phyloP scores from a whole-genome alignment of 139 green algal genomes.

The Chlorella sp. region DNA sequence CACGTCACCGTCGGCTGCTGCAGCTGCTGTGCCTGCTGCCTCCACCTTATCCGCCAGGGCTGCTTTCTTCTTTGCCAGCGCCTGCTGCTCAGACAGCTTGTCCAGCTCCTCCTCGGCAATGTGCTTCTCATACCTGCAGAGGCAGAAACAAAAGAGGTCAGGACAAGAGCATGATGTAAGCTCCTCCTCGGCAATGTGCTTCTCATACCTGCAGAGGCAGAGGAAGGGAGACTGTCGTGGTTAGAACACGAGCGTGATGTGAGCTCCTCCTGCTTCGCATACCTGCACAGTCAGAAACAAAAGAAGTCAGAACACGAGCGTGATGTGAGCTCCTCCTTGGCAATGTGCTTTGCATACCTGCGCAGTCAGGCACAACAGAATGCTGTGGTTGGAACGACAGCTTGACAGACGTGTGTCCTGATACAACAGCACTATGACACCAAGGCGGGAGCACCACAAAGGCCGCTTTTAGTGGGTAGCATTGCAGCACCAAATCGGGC shows the following conservation, averaged over 20 bases:
- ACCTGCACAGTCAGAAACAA: too few relatives aligned
- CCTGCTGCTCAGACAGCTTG: constrained; percentile 55
- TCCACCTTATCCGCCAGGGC: neutral
- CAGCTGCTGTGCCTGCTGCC: too few relatives aligned
- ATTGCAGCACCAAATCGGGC: too few relatives aligned
- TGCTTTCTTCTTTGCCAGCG: constrained; percentile 23
- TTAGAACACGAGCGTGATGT: neutral
- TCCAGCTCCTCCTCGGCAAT: constrained; percentile 71
- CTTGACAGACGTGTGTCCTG: too few relatives aligned
- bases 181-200: constrained; percentile 70
- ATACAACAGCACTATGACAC: too few relatives aligned
- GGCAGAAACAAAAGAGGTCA: neutral
- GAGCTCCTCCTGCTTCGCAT: constrained; percentile 69
- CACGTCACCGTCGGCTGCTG: too few relatives aligned
- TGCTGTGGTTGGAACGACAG: too few relatives aligned
- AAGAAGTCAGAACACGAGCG: too few relatives aligned
- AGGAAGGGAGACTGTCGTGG: neutral
- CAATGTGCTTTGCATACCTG: too few relatives aligned
- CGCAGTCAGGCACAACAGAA: neutral
- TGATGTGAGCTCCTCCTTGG: too few relatives aligned
- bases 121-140: constrained; percentile 60
- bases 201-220: constrained; percentile 50
- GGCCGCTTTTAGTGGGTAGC: too few relatives aligned
- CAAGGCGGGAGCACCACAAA: too few relatives aligned
- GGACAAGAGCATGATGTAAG: constrained; percentile 1